Evolutionary conservation across 148 eudicot genomes (phyloP), one percentile per base, ranked within the genome.

Genomic region (Talinum fruticosum): DNA sequence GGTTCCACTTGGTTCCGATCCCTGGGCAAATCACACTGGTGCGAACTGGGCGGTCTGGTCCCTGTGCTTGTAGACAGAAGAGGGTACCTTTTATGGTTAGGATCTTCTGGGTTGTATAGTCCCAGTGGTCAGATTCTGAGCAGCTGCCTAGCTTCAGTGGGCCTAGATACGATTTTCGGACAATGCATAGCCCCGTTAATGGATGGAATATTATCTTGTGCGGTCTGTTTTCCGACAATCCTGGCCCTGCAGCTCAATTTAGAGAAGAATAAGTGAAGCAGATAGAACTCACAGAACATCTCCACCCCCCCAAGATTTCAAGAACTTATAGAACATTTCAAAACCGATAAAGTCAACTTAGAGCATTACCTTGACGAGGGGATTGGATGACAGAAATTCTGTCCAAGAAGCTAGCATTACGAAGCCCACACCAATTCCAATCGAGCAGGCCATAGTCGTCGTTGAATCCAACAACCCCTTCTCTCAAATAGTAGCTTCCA

Each of bases 401-500:
- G 0, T 86, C 78, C 79, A 96, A 80, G 76, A 91, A 89, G 75
- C 84, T 88, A 8, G 88, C 74, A 36, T 91, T 93, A 21, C 97
- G 84, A 30, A 86, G 49, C 23, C 72, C 83, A 44, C 75, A 14
- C 97, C 97, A 96, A 80, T 91, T 80, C 83, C 83, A 88, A 49
- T 79, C 70, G 1, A 88, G 84, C 66, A 90, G 24, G 4, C 99
- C 99, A 81, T 91, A 96, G 33, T 41, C 64, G 80, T 96, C 99
- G 18, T 87, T 83, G 78, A 77, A n/a, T 1, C 91, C 98, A 69
- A 85, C 66, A 4, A 78, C 86, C 34, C 92, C 92, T 82, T 86
- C 75, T 80, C 99, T 90, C 14, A 83, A 71, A 67, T 96, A 93
- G 66, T 96, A 96, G 72, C 95, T 93, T 64, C 97, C 97, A 33